A percentile compares a stretch with the other conserved stretches of the same genome.
Evolutionary conservation across 2,329 filamentous ascomycete species (phyloP).

Genomic region (Clarireedia paspali): DNA sequence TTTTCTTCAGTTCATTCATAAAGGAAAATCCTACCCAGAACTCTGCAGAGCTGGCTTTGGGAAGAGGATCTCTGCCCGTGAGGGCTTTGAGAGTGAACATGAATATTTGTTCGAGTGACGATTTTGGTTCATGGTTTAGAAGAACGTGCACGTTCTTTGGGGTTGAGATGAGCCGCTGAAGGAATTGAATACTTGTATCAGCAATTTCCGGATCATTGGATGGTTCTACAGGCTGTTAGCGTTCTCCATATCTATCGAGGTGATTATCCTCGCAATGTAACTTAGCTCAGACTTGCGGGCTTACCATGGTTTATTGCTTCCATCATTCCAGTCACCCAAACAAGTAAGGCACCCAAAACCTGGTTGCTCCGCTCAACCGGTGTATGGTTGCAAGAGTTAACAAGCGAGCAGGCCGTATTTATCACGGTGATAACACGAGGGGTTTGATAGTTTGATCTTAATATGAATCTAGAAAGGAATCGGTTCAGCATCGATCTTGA

Average conservation of each 20-base stretch:
- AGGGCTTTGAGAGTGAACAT: slow-evolving; percentile 64
- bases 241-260: not conserved
- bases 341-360: slow-evolving; percentile 46
- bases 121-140: slow-evolving; percentile 46
- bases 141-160: slow-evolving; percentile 54
- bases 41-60: slow-evolving; percentile 64
- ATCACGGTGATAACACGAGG: slow-evolving; percentile 63
- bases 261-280: not conserved
- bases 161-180: slow-evolving; percentile 48
- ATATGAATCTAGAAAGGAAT: slow-evolving; percentile 42
- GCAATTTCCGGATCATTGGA: slow-evolving; percentile 63
- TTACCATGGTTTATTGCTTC: slow-evolving; percentile 49
- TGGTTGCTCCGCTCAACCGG: slow-evolving; percentile 38
- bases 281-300: slow-evolving; percentile 13
- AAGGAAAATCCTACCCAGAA: slow-evolving; percentile 54
- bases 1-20: not conserved
- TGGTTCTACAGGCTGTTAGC: slow-evolving; percentile 34
- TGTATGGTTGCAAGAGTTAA: slow-evolving; percentile 48
- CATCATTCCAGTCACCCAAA: slow-evolving; percentile 56
- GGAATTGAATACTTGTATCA: slow-evolving; percentile 66
- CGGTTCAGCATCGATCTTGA: not conserved
- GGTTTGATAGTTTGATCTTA: slow-evolving; percentile 49
- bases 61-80: slow-evolving; percentile 63
- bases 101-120: slow-evolving; percentile 58
- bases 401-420: slow-evolving; percentile 63